phyloP scores from a whole-genome alignment of 75 land plant genomes.

The Selaginella tamariscina region DNA sequence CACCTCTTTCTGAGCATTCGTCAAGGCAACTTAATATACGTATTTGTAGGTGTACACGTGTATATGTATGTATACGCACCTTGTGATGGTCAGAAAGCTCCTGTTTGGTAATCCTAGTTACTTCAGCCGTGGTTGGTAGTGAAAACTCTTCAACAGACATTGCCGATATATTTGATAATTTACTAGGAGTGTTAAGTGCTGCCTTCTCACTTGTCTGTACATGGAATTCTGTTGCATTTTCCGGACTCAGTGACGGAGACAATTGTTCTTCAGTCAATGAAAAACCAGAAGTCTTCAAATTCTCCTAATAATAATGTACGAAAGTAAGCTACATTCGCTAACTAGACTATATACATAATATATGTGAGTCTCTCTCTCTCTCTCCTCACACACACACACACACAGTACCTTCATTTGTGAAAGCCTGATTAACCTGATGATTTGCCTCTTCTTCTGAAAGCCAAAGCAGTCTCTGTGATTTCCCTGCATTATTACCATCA shows the following conservation, averaged over 20 bases:
- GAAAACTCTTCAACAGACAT: background rate
- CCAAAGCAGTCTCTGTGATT: slow-evolving; percentile 15
- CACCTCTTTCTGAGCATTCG: background rate
- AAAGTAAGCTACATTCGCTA: background rate
- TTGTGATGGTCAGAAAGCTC: too few species aligned
- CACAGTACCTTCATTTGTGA: slow-evolving; percentile 8
- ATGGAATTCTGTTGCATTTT: background rate
- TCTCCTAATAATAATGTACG: background rate
- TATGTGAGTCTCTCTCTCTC: too few species aligned
- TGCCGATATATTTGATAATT: background rate
- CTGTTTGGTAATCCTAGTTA: too few species aligned
- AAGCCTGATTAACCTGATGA: slow-evolving; percentile 18
- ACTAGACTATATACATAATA: too few species aligned
- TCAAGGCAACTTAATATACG: too few species aligned
- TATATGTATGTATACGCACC: too few species aligned
- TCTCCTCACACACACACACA: background rate
- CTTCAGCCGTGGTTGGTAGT: background rate
- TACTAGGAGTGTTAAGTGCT: background rate
- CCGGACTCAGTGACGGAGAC: background rate
- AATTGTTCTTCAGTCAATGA: background rate
- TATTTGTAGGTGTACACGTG: too few species aligned
- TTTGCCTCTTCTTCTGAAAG: slow-evolving; percentile 21
- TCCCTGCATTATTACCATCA: background rate
- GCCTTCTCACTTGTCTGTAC: background rate
- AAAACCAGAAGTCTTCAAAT: background rate